Percentiles rank a stretch among this genome's conserved stretches.
These are phyloP conservation scores for Globisporangium canariense DNA, from an alignment of 352 stramenopile species.

Conservation along the genomic window DNA sequence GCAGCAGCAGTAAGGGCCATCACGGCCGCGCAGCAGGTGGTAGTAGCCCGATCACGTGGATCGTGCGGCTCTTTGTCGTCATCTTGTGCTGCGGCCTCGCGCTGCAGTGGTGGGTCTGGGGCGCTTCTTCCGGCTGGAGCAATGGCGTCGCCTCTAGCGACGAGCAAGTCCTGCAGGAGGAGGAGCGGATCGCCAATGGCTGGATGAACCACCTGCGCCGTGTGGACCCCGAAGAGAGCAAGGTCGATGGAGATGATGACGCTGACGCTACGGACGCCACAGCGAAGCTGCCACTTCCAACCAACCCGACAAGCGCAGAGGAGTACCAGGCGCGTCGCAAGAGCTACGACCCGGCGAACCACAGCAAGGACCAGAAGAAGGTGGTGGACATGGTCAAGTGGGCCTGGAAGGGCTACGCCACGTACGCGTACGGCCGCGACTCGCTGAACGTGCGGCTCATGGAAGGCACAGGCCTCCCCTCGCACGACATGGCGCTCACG, in stretches of 20 bases:
- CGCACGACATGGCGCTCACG: constrained; percentile 76
- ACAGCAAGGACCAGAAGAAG: constrained; percentile 56
- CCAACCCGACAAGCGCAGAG: constrained; percentile 20
- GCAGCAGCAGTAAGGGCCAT: neutral
- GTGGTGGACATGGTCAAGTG: constrained; percentile 66
- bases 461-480: constrained; percentile 44
- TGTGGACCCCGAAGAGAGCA: constrained; percentile 18
- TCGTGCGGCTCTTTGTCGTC: constrained; percentile 41
- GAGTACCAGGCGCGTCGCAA: constrained; percentile 36
- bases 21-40: neutral
- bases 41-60: constrained; percentile 26
- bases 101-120: constrained; percentile 47
- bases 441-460: constrained; percentile 66
- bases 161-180: neutral
- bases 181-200: constrained; percentile 17
- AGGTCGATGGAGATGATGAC: neutral
- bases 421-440: constrained; percentile 67
- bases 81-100: constrained; percentile 40
- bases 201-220: constrained; percentile 40
- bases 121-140: constrained; percentile 13
- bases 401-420: constrained; percentile 79
- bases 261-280: neutral
- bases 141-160: neutral
- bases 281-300: constrained; percentile 24
- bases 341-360: constrained; percentile 40